phyloP scores from a whole-genome alignment of 371 early-diverging fungal genomes.

The Actinomortierella ambigua region DNA sequence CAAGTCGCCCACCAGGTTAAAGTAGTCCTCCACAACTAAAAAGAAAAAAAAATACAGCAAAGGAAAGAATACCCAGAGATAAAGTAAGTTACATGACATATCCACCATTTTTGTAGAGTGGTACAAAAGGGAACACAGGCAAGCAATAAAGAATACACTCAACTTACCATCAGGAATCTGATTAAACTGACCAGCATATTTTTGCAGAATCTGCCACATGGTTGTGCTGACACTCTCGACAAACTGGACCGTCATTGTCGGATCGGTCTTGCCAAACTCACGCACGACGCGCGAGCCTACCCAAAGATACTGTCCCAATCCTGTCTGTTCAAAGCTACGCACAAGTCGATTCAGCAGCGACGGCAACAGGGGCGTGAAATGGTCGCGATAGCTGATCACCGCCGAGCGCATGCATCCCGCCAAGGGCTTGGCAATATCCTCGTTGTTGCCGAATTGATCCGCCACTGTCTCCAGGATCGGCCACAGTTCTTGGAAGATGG shows the following conservation, averaged over 20 bases:
- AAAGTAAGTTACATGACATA: neutral
- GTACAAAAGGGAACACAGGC: neutral
- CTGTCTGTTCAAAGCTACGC: slow-evolving; percentile 64
- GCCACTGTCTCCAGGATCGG: slow-evolving; percentile 68
- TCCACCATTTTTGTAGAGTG: too few species aligned
- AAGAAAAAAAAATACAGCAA: neutral
- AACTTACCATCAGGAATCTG: slow-evolving; percentile 70
- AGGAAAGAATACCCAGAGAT: neutral
- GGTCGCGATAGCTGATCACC: slow-evolving; percentile 63
- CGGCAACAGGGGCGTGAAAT: slow-evolving; percentile 60
- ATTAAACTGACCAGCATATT: slow-evolving; percentile 50
- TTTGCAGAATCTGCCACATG: slow-evolving; percentile 63
- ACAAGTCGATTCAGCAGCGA: slow-evolving; percentile 53
- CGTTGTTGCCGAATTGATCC: slow-evolving; percentile 57
- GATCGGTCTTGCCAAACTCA: slow-evolving; percentile 37
- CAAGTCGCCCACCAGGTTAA: slow-evolving; percentile 58
- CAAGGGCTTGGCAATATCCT: slow-evolving; percentile 63
- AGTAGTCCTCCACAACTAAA: slow-evolving; percentile 74
- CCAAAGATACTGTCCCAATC: slow-evolving; percentile 80
- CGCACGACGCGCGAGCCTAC: slow-evolving; percentile 50
- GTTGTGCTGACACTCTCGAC: slow-evolving; percentile 61
- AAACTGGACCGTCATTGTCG: slow-evolving; percentile 34
- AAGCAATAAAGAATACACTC: neutral
- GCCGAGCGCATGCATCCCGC: slow-evolving; percentile 70
- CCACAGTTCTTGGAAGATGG: slow-evolving; percentile 80